Percentiles rank a stretch among this genome's conserved stretches.
phyloP scores from a whole-genome alignment of 2,329 filamentous ascomycete genomes.

The Fusarium paranaense region DNA sequence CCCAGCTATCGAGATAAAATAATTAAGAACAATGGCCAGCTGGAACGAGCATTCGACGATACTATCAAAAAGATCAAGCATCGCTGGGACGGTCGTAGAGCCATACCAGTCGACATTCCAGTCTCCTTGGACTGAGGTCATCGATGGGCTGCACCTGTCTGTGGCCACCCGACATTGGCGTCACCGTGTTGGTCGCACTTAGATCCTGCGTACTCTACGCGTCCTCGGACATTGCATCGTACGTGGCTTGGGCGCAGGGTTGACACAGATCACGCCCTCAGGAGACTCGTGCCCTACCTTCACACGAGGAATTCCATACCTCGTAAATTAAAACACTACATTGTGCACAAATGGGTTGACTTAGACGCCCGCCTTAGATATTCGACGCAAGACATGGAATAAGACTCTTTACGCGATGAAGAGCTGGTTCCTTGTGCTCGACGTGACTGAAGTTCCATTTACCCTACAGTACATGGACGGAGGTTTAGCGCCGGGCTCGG shows the following conservation, averaged over 20 bases:
- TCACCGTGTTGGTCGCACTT: not conserved
- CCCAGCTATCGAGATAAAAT: constrained; percentile 14
- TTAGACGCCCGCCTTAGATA: not conserved
- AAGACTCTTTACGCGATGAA: not conserved
- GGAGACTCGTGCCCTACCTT: constrained; percentile 24
- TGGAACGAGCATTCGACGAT: constrained; percentile 8
- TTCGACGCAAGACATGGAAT: not conserved
- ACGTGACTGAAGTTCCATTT: not conserved
- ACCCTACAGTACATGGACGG: not conserved
- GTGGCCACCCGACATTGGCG: not conserved
- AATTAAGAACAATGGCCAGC: constrained; percentile 17
- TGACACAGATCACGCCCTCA: constrained; percentile 4
- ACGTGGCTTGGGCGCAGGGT: constrained; percentile 18
- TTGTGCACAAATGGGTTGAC: not conserved
- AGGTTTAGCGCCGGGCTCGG: not conserved
- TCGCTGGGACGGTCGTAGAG: not conserved
- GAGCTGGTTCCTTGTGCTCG: not conserved
- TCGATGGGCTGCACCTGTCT: not conserved
- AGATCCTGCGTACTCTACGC: not conserved
- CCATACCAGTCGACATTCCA: constrained; percentile 20
- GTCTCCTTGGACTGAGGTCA: constrained; percentile 16
- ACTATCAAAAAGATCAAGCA: constrained; percentile 3
- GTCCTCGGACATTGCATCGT: not conserved
- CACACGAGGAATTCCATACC: not conserved
- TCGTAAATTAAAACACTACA: not conserved